A percentile compares a stretch with the other conserved stretches of the same genome.
These are phyloP conservation scores for Setaria viridis DNA, from an alignment of 202 grass and related monocot species.

Conservation along the genomic window DNA sequence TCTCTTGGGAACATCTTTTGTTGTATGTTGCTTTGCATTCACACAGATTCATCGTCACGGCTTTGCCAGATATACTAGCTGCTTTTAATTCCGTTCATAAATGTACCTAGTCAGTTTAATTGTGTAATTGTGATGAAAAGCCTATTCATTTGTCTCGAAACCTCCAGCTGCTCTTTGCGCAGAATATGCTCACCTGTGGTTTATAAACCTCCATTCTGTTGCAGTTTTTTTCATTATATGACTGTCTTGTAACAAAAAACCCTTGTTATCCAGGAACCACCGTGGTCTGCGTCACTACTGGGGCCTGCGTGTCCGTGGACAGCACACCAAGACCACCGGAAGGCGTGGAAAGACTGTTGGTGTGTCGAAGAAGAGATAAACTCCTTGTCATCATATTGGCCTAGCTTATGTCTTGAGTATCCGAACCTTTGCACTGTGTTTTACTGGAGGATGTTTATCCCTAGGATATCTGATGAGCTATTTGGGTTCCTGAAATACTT, in stretches of 20 bases:
- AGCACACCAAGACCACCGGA: slow-evolving; percentile 95
- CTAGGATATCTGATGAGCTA: slow-evolving; percentile 28
- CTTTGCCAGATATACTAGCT: background rate
- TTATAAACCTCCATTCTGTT: background rate
- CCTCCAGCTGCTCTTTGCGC: background rate
- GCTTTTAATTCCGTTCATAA: background rate
- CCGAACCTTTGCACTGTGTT: background rate
- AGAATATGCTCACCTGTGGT: background rate
- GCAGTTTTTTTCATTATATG: background rate
- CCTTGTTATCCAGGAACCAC: slow-evolving; percentile 62
- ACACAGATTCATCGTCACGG: too few relatives aligned
- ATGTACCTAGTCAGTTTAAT: background rate
- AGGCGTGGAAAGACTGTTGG: slow-evolving; percentile 94
- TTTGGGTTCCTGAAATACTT: background rate
- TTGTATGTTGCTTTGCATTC: background rate
- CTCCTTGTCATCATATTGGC: background rate
- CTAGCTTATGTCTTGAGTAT: background rate
- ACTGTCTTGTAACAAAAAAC: background rate
- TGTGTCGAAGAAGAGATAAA: slow-evolving; percentile 95
- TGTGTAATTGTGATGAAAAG: background rate
- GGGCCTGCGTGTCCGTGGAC: slow-evolving; percentile 86
- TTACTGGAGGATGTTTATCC: background rate
- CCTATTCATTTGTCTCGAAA: background rate
- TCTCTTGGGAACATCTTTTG: background rate
- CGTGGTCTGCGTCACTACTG: slow-evolving; percentile 91